Conservation (phyloP, 495 filamentous ascomycete genomes). For the Tuber melanosporum region DNA sequence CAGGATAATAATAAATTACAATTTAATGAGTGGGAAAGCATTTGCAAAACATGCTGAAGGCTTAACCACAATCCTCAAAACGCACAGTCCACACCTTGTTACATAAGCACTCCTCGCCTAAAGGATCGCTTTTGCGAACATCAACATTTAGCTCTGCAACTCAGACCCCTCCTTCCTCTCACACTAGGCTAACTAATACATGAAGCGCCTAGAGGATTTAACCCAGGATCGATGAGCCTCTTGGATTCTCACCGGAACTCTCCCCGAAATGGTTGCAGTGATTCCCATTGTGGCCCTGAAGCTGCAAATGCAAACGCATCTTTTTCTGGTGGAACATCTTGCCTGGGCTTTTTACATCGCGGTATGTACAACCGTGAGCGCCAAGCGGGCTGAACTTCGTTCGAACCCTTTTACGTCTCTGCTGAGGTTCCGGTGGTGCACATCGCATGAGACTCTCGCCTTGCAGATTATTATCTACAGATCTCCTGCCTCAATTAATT, state of each 20-base stretch:
- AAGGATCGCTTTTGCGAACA: neutral
- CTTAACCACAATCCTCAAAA: neutral
- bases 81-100: conserved; percentile 1
- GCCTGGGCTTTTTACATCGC: neutral
- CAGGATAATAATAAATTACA: neutral
- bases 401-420: conserved; percentile 26
- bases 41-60: neutral
- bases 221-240: neutral
- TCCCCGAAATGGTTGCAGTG: conserved; percentile 4
- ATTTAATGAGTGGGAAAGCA: neutral
- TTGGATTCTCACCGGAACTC: neutral
- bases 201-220: neutral
- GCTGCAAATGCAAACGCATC: conserved; percentile 3
- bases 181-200: neutral
- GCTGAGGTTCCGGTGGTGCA: conserved; percentile 33
- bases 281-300: neutral
- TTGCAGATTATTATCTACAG: conserved; percentile 33
- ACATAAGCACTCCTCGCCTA: conserved; percentile 3
- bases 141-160: neutral
- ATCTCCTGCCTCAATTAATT: conserved; percentile 26
- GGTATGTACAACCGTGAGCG: conserved; percentile 3
- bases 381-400: conserved; percentile 26
- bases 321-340: conserved; percentile 5
- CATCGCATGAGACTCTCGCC: conserved; percentile 29
- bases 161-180: neutral